Conservation (phyloP, 2,329 filamentous ascomycete genomes). For the Cercospora berteroae region DNA sequence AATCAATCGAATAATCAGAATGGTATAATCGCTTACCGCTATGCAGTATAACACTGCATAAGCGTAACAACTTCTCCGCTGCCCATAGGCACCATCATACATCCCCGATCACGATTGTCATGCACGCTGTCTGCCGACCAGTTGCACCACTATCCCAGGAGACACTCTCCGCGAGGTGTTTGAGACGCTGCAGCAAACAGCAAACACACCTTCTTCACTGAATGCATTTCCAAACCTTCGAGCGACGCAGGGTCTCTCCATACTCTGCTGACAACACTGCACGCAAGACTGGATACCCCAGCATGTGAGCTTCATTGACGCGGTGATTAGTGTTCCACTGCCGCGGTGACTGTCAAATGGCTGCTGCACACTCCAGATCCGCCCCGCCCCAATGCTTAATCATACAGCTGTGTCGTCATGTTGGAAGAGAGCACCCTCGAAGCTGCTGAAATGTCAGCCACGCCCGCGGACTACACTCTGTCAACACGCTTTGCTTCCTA, state of each 20-base stretch:
- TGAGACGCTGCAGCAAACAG: not conserved
- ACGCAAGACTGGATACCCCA: not conserved
- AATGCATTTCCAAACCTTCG: not conserved
- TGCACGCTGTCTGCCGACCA: not conserved
- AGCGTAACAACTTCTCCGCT: not conserved
- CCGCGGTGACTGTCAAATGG: not conserved
- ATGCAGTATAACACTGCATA: too few relatives aligned
- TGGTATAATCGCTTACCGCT: too few relatives aligned
- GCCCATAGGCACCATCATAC: not conserved
- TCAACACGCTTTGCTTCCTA: not conserved
- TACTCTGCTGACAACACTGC: not conserved
- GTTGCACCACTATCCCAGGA: not conserved
- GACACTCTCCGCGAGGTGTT: not conserved
- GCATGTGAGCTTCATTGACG: not conserved
- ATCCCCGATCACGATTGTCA: not conserved
- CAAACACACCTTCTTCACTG: not conserved
- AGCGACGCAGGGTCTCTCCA: not conserved
- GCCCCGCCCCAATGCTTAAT: not conserved
- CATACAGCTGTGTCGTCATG: constrained; percentile 4
- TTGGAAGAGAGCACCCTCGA: not conserved
- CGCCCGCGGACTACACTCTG: not conserved
- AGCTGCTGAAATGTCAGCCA: constrained; percentile 9
- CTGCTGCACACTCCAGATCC: not conserved
- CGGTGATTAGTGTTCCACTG: not conserved
- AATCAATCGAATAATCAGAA: too few relatives aligned